These are phyloP conservation scores for Bruguiera parviflora DNA, from an alignment of 345 rosid genomes.

Conservation along the genomic window DNA sequence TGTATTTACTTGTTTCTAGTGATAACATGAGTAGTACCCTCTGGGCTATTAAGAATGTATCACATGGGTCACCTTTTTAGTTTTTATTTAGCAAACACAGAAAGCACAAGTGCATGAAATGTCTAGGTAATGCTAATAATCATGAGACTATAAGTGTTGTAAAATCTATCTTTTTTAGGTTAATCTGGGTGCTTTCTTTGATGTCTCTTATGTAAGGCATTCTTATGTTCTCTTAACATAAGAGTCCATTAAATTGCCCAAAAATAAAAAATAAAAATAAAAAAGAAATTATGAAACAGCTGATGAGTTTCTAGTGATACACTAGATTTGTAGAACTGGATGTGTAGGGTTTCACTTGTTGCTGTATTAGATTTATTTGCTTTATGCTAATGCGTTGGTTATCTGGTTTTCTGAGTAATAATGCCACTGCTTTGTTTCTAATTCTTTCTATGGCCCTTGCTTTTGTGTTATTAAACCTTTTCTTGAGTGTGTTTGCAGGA, in stretches of 20 bases:
- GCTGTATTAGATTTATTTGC: background rate
- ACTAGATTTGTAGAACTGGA: slow-evolving; percentile 3
- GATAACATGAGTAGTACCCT: background rate
- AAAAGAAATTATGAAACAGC: background rate
- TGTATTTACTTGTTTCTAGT: background rate
- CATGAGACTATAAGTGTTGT: no score
- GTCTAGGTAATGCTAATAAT: background rate
- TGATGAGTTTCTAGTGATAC: background rate
- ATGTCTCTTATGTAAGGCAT: slow-evolving; percentile 1
- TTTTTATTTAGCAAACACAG: no score
- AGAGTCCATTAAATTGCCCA: background rate
- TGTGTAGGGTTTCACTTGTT: slow-evolving; percentile 1
- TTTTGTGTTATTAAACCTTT: background rate
- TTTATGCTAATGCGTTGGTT: background rate
- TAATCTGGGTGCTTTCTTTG: background rate
- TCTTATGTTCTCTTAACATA: background rate
- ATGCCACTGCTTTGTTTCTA: background rate
- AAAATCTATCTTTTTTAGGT: background rate
- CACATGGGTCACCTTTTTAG: no score
- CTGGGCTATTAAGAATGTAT: no score
- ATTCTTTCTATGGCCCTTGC: background rate
- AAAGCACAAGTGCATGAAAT: no score
- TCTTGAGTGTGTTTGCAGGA: slow-evolving; percentile 52
- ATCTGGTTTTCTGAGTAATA: background rate
- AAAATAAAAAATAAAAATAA: no score